Evolutionary conservation across 1,139 yeast species (phyloP).

Genomic region (Debaryomyces nepalensis): DNA sequence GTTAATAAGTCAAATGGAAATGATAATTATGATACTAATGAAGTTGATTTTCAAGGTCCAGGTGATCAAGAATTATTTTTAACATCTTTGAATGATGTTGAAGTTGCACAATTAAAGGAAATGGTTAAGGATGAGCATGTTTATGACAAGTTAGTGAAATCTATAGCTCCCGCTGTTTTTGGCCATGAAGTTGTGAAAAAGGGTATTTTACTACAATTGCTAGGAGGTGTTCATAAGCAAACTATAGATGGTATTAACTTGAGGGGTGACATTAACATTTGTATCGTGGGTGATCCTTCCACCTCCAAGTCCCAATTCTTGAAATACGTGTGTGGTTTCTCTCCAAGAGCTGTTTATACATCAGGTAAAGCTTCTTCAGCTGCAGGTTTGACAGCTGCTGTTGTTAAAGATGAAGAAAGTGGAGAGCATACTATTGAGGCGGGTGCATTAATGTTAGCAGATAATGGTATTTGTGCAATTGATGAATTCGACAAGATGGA

Average conservation of each 20-base stretch:
- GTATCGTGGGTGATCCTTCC: constrained; percentile 98
- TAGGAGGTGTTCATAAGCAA: constrained; percentile 95
- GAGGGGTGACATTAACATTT: constrained; percentile 96
- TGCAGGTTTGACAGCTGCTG: constrained; percentile 98
- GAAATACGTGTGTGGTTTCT: constrained; percentile 88
- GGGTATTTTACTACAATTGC: constrained; percentile 83
- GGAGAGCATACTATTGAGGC: constrained; percentile 98
- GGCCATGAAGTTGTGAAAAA: constrained; percentile 96
- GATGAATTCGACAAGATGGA: constrained; percentile 99
- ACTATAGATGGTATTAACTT: constrained; percentile 94
- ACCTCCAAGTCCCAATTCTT: constrained; percentile 96
- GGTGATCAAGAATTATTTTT: constrained; percentile 80
- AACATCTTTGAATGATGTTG: constrained; percentile 79
- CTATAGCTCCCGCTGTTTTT: constrained; percentile 95
- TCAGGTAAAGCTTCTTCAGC: constrained; percentile 99
- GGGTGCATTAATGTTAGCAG: constrained; percentile 98
- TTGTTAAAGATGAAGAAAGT: constrained; percentile 95
- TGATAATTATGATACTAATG: constrained; percentile 30
- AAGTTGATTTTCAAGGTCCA: constrained; percentile 39
- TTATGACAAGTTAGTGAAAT: constrained; percentile 81
- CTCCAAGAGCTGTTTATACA: constrained; percentile 95
- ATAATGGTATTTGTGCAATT: constrained; percentile 97
- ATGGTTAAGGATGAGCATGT: constrained; percentile 93
- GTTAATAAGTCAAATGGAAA: constrained; percentile 51
- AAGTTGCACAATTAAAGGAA: constrained; percentile 79